Conservation (phyloP, 2,329 filamentous ascomycete species). For the Epicoccum nigrum region DNA sequence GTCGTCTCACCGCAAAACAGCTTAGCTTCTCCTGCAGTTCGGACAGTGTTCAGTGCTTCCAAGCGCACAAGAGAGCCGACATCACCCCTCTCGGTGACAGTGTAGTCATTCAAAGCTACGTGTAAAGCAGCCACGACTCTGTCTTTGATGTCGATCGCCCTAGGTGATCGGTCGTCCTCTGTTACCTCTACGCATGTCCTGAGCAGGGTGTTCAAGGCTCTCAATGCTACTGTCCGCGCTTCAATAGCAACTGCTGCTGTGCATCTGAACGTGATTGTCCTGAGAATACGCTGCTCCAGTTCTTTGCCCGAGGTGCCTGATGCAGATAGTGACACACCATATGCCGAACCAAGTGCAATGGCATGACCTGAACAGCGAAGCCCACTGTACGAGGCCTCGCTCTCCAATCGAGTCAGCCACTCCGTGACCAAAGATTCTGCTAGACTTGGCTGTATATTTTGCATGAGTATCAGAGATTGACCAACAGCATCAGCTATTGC, state of each 20-base stretch:
- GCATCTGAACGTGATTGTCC: slow-evolving; percentile 46
- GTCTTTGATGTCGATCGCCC: slow-evolving; percentile 23
- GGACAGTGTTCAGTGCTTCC: slow-evolving; percentile 74
- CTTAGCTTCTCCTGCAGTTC: slow-evolving; percentile 46
- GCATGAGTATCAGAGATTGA: slow-evolving; percentile 29
- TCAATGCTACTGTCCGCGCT: slow-evolving; percentile 52
- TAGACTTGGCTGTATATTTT: slow-evolving; percentile 9
- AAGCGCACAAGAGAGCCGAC: slow-evolving; percentile 85
- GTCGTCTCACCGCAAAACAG: slow-evolving; percentile 22
- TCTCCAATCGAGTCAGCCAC: slow-evolving; percentile 42
- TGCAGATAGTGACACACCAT: slow-evolving; percentile 24
- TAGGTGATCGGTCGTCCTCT: not conserved
- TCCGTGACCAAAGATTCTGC: slow-evolving; percentile 26
- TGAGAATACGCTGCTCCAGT: slow-evolving; percentile 37
- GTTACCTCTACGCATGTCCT: slow-evolving; percentile 14
- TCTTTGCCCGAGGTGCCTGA: not conserved
- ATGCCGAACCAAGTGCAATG: slow-evolving; percentile 52
- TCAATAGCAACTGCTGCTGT: slow-evolving; percentile 50
- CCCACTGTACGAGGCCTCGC: slow-evolving; percentile 49
- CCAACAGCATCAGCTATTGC: slow-evolving; percentile 35
- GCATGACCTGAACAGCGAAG: slow-evolving; percentile 51
- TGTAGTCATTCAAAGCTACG: slow-evolving; percentile 80
- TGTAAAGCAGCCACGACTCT: slow-evolving; percentile 42
- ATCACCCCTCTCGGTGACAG: slow-evolving; percentile 85
- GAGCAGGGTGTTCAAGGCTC: slow-evolving; percentile 47